Evolutionary conservation across 2,329 filamentous ascomycete genomes (phyloP).

Genomic region (Aureobasidium sp.): DNA sequence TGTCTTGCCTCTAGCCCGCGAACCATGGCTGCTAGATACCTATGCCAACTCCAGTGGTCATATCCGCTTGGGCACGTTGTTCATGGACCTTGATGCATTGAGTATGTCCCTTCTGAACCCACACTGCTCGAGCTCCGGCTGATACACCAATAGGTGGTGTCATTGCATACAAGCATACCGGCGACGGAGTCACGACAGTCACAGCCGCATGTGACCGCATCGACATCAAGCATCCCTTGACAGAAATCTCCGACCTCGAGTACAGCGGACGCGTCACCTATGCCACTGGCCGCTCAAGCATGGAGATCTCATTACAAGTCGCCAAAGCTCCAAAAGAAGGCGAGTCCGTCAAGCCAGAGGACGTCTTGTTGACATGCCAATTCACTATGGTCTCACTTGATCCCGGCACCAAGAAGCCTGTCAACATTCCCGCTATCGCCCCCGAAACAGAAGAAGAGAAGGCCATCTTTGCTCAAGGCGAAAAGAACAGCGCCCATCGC

Average conservation of each 20-base stretch:
- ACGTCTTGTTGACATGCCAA: slow-evolving; percentile 61
- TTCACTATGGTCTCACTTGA: slow-evolving; percentile 73
- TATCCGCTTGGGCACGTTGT: slow-evolving; percentile 62
- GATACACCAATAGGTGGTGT: slow-evolving; percentile 47
- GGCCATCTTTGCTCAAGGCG: slow-evolving; percentile 52
- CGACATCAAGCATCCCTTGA: slow-evolving; percentile 60
- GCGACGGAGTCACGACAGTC: slow-evolving; percentile 54
- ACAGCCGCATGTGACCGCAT: slow-evolving; percentile 58
- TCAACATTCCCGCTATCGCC: slow-evolving; percentile 52
- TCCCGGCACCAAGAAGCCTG: slow-evolving; percentile 57
- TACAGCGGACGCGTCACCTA: slow-evolving; percentile 62
- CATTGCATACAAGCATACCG: slow-evolving; percentile 65
- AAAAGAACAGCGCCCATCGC: slow-evolving; percentile 58
- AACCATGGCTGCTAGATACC: slow-evolving; percentile 68
- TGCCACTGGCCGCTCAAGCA: slow-evolving; percentile 62
- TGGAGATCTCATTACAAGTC: slow-evolving; percentile 67
- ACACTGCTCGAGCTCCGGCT: background rate
- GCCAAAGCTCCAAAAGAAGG: slow-evolving; percentile 56
- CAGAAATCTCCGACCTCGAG: slow-evolving; percentile 70
- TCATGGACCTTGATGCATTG: slow-evolving; percentile 74
- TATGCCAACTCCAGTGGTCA: slow-evolving; percentile 71
- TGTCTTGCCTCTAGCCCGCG: slow-evolving; percentile 60
- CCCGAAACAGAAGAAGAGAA: slow-evolving; percentile 59
- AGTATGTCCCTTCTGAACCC: background rate
- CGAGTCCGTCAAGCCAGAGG: slow-evolving; percentile 47